Conservation (phyloP, 805 yeast species). For the Debaryomyces castellii region DNA sequence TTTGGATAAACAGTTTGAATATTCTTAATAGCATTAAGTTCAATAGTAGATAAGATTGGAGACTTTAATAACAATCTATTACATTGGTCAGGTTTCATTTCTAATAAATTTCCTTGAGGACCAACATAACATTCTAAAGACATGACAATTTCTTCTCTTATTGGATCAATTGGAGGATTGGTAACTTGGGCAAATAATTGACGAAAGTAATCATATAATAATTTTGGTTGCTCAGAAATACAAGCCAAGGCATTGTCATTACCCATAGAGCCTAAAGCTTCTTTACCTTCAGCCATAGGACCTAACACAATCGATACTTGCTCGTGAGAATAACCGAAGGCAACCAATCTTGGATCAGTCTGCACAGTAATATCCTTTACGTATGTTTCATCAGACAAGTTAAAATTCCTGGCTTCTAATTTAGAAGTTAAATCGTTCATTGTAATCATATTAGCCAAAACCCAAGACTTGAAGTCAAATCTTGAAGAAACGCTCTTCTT, state of each 20-base stretch:
- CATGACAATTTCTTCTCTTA: slow-evolving; percentile 95
- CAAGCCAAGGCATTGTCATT: slow-evolving; percentile 96
- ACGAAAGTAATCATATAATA: slow-evolving; percentile 90
- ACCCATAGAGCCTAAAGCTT: slow-evolving; percentile 98
- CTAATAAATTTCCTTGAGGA: slow-evolving; percentile 95
- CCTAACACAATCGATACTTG: slow-evolving; percentile 79
- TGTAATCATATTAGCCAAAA: slow-evolving; percentile 79
- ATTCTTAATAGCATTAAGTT: slow-evolving; percentile 71
- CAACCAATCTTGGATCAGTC: slow-evolving; percentile 77
- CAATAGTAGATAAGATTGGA: slow-evolving; percentile 75
- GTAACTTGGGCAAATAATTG: slow-evolving; percentile 98
- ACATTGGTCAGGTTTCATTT: slow-evolving; percentile 90
- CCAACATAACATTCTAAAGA: slow-evolving; percentile 95
- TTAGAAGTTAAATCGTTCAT: slow-evolving; percentile 72
- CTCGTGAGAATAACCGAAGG: slow-evolving; percentile 94
- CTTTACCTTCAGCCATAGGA: slow-evolving; percentile 97
- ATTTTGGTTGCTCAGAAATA: slow-evolving; percentile 85
- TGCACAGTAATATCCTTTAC: slow-evolving; percentile 51
- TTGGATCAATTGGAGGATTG: slow-evolving; percentile 98
- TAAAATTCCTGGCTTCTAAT: slow-evolving; percentile 42
- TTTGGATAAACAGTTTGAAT: slow-evolving; percentile 76
- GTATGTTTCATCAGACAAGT: slow-evolving; percentile 23
- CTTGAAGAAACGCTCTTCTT: slow-evolving; percentile 76
- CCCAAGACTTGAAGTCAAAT: slow-evolving; percentile 93
- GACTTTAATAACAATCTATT: slow-evolving; percentile 79